These are phyloP conservation scores for Cryptococcus sp. DNA, from an alignment of 1,284 basidiomycete genomes.

Conservation along the genomic window DNA sequence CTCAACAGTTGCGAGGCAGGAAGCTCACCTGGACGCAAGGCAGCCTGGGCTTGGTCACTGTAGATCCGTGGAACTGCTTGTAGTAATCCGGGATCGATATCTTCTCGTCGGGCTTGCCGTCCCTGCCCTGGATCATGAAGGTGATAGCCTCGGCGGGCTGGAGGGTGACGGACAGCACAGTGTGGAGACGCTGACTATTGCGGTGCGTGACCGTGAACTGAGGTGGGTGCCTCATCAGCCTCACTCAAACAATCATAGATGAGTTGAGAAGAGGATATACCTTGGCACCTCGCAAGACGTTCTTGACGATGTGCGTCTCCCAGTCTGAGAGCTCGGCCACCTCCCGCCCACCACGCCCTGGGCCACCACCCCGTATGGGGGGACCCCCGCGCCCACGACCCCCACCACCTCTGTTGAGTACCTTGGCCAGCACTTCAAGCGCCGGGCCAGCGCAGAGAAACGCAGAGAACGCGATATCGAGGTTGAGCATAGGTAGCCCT, in stretches of 20 bases:
- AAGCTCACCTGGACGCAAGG: constrained; percentile 43
- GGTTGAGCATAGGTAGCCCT: constrained; percentile 33
- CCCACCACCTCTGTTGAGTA: constrained; percentile 22
- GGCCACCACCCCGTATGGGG: constrained; percentile 14
- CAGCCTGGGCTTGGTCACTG: constrained; percentile 34
- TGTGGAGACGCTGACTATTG: constrained; percentile 33
- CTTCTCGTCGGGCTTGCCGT: constrained; percentile 24
- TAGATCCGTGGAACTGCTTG: constrained; percentile 28
- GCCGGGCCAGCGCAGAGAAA: constrained; percentile 42
- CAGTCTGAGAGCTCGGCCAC: constrained; percentile 14
- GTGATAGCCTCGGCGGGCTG: constrained; percentile 31
- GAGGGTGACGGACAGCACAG: constrained; percentile 32
- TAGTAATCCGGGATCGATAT: constrained; percentile 46
- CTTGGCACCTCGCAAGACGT: constrained; percentile 34
- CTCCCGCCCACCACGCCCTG: constrained; percentile 11
- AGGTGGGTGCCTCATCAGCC: background rate
- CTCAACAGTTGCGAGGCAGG: background rate
- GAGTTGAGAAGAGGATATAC: constrained; percentile 11
- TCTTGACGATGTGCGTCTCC: constrained; percentile 30
- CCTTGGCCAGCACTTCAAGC: constrained; percentile 39
- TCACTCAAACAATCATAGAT: background rate
- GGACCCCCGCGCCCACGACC: constrained; percentile 8
- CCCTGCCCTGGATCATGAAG: constrained; percentile 34
- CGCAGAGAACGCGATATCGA: constrained; percentile 47
- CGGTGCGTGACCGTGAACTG: constrained; percentile 42